Conservation (phyloP, 2,329 filamentous ascomycete species). For the Phaeoacremonium minimum region DNA sequence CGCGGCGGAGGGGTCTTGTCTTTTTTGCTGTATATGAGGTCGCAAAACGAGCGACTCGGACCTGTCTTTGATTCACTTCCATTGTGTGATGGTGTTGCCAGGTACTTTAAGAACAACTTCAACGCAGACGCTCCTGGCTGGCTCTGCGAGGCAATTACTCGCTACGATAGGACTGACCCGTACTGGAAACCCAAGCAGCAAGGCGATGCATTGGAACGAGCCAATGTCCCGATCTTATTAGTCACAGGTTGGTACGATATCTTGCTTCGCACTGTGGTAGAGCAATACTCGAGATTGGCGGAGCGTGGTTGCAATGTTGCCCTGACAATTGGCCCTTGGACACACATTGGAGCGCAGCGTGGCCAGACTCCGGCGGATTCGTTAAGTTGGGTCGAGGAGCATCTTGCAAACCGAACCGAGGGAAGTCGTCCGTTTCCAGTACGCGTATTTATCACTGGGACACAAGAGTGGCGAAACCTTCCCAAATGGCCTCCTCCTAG, state of each 20-base stretch:
- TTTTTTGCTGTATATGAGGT: too few relatives aligned
- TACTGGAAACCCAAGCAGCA: conserved; percentile 7
- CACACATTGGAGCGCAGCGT: conserved; percentile 1
- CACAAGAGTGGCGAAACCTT: conserved; percentile 7
- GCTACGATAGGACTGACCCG: background rate
- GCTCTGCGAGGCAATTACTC: conserved; percentile 4
- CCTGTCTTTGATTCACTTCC: conserved; percentile 4
- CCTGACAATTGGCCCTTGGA: conserved; percentile 7
- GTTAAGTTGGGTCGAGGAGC: conserved; percentile 6
- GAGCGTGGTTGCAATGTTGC: conserved; percentile 3
- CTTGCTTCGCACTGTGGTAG: background rate
- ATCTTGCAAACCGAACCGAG: conserved; percentile 3
- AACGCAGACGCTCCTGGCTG: conserved; percentile 1
- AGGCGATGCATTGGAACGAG: background rate
- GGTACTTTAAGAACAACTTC: conserved; percentile 1
- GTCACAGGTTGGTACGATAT: conserved; percentile 8
- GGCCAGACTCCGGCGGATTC: conserved; percentile 2
- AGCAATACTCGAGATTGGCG: conserved; percentile 4
- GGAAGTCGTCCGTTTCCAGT: conserved; percentile 2
- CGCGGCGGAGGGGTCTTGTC: too few relatives aligned
- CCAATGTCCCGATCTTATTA: conserved; percentile 4
- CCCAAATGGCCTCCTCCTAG: conserved; percentile 9
- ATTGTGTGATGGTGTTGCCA: conserved; percentile 3
- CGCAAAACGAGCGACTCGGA: too few relatives aligned
- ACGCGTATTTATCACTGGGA: conserved; percentile 4